Base-by-base conservation (phyloP, 805 yeast species). In the Saturnispora ahearnii region DNA sequence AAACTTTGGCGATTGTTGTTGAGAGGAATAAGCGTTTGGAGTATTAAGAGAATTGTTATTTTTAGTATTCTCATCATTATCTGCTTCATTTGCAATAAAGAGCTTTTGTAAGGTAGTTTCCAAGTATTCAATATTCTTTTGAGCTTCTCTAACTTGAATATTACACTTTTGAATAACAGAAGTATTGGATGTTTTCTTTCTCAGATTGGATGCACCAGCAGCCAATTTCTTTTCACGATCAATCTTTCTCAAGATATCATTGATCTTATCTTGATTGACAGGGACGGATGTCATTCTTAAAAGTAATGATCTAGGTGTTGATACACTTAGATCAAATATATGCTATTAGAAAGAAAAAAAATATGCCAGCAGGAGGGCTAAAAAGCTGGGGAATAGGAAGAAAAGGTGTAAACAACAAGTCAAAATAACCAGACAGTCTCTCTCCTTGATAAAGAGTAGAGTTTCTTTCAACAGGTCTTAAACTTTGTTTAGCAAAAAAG, bases 81-180 rank as follows among this genome's bases (percentile, higher is more conserved):
- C 18, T 9, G 46, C 15, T 28, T 41, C 41, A 46, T 33, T 46
- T 60, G 31, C 46, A 49, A 77, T 50, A 37, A 73, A 68, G 48
- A 88, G 70, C 57, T 84, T 84, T 48, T 75, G 73, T 57, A 93
- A 71, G 6, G 89, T 81, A 51, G 85, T 86, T 62, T 84, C 85
- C 54, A 93, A 76, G 61, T 91, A 93, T 57, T 87, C 90, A 56
- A 93, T 85, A 65, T 91, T 93, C 56, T 87, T 82, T 61, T 87
- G 87, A 3, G 97, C 90, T 60, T 93, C 99, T 55, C 91, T 73
- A 57, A 93, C 89, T 59, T 84, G 87, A 28, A 88, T 80, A 67
- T 88, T 90, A 71, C 97, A 90, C 62, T 85, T 82, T 64, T 87
- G 95, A 57, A 90, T 88, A 44, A 91, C 96, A 57, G 78, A 79